Evolutionary conservation across 2,329 filamentous ascomycete species (phyloP).

Genomic region (Plenodomus biglobosus): DNA sequence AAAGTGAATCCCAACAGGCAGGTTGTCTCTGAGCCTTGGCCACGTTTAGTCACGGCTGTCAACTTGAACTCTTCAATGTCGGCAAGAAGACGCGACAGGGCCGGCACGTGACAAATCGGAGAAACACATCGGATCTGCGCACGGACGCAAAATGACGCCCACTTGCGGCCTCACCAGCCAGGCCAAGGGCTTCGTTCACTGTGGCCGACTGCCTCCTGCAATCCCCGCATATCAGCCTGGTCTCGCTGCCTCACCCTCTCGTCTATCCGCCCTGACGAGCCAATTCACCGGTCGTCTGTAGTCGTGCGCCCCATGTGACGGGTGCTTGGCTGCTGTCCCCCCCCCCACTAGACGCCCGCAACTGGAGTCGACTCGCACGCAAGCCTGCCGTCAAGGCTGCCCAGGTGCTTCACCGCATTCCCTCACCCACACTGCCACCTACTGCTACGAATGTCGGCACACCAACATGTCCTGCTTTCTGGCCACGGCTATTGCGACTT

Average conservation of each 20-base stretch:
- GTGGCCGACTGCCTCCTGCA: slow-evolving; percentile 4
- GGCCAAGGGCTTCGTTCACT: slow-evolving; percentile 5
- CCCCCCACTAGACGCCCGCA: slow-evolving; percentile 14
- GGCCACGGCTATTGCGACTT: slow-evolving; percentile 50
- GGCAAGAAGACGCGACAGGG: slow-evolving; percentile 7
- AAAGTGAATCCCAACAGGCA: too few relatives aligned
- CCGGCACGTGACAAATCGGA: slow-evolving; percentile 15
- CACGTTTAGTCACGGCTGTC: too few relatives aligned
- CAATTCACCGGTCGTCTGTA: slow-evolving; percentile 20
- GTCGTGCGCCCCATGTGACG: slow-evolving; percentile 8
- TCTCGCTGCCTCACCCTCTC: slow-evolving; percentile 12
- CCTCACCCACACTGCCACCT: slow-evolving; percentile 8
- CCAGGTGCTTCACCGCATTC: slow-evolving; percentile 14
- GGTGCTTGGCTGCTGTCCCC: slow-evolving; percentile 11
- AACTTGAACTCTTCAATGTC: slow-evolving; percentile 6
- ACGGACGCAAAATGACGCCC: slow-evolving; percentile 11
- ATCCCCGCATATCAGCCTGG: slow-evolving; percentile 16
- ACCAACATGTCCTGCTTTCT: slow-evolving; percentile 54
- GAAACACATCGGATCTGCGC: slow-evolving; percentile 13
- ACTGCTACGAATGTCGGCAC: slow-evolving; percentile 47
- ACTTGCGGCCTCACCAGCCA: slow-evolving; percentile 19
- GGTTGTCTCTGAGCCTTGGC: too few relatives aligned
- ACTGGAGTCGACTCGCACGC: slow-evolving; percentile 2
- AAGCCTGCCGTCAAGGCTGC: slow-evolving; percentile 17
- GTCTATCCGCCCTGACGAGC: slow-evolving; percentile 9